These are phyloP conservation scores for Suillus hirtellus DNA, from an alignment of 768 basidiomycete species.

Conservation along the genomic window DNA sequence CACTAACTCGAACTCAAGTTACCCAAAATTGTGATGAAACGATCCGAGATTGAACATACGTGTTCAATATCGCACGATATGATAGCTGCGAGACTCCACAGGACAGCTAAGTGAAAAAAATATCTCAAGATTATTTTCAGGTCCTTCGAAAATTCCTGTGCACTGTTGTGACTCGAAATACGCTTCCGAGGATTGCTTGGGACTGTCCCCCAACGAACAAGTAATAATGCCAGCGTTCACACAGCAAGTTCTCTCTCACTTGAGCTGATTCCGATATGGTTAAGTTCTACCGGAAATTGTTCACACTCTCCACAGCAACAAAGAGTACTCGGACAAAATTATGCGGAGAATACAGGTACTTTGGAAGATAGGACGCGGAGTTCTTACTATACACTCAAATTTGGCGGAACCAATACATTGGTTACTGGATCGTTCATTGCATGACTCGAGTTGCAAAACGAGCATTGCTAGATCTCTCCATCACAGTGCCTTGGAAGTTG, in stretches of 20 bases:
- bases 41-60: not conserved
- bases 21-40: conserved; percentile 20
- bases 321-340: not conserved
- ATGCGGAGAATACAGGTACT: conserved; percentile 5
- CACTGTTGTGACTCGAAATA: conserved; percentile 1
- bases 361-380: not conserved
- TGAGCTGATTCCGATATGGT: not conserved
- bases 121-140: not conserved
- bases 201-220: not conserved
- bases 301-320: conserved; percentile 5
- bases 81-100: conserved; percentile 6
- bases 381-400: not conserved
- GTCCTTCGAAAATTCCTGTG: not conserved
- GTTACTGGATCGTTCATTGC: not conserved
- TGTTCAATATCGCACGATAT: conserved; percentile 4
- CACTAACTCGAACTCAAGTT: conserved; percentile 13
- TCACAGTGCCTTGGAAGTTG: not conserved
- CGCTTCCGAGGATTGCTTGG: not conserved
- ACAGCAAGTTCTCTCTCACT: conserved; percentile 1
- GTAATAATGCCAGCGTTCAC: not conserved
- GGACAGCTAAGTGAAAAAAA: conserved; percentile 5
- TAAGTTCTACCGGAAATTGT: not conserved
- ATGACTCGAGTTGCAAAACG: conserved; percentile 3
- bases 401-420: not conserved
- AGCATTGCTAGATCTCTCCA: conserved; percentile 5